phyloP scores from a whole-genome alignment of 805 yeast genomes.

The Saccharomycopsis lassenensis region DNA sequence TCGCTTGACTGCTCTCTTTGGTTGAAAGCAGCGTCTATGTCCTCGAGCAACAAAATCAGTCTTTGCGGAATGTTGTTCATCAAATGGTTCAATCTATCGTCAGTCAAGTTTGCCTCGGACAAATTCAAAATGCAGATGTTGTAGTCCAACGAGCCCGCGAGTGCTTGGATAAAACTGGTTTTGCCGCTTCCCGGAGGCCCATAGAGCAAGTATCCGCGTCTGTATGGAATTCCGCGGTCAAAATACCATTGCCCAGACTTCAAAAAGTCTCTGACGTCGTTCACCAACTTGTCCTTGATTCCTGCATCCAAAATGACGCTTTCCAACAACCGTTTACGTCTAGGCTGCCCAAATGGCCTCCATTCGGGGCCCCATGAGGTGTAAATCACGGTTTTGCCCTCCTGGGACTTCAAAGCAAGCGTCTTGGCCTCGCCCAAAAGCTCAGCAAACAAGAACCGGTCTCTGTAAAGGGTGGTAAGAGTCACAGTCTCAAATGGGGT shows the following conservation, averaged over 20 bases:
- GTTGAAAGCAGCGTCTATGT: slow-evolving; percentile 92
- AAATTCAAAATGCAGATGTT: slow-evolving; percentile 88
- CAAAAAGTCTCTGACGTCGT: slow-evolving; percentile 75
- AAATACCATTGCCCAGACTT: slow-evolving; percentile 82
- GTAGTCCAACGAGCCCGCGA: slow-evolving; percentile 93
- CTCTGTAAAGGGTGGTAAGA: slow-evolving; percentile 78
- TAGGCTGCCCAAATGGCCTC: slow-evolving; percentile 95
- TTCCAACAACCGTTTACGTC: slow-evolving; percentile 72
- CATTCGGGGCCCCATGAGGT: slow-evolving; percentile 98
- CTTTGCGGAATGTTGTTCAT: slow-evolving; percentile 95
- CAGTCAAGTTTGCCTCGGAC: slow-evolving; percentile 85
- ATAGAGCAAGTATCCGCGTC: slow-evolving; percentile 85
- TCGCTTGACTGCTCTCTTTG: slow-evolving; percentile 68
- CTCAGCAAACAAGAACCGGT: slow-evolving; percentile 56
- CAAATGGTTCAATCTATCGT: slow-evolving; percentile 85
- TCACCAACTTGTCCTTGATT: slow-evolving; percentile 50
- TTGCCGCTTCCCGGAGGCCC: slow-evolving; percentile 99
- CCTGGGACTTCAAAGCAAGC: slow-evolving; percentile 69
- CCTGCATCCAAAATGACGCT: slow-evolving; percentile 80
- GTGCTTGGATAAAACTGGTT: slow-evolving; percentile 89
- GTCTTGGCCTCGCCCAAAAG: slow-evolving; percentile 75
- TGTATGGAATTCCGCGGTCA: slow-evolving; percentile 92
- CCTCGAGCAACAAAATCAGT: slow-evolving; percentile 76
- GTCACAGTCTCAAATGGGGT: slow-evolving; percentile 96
- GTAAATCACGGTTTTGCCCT: slow-evolving; percentile 88